A percentile compares a stretch with the other conserved stretches of the same genome.
These are phyloP conservation scores for Nyssa sinensis DNA, from an alignment of 148 eudicot species.

Conservation along the genomic window DNA sequence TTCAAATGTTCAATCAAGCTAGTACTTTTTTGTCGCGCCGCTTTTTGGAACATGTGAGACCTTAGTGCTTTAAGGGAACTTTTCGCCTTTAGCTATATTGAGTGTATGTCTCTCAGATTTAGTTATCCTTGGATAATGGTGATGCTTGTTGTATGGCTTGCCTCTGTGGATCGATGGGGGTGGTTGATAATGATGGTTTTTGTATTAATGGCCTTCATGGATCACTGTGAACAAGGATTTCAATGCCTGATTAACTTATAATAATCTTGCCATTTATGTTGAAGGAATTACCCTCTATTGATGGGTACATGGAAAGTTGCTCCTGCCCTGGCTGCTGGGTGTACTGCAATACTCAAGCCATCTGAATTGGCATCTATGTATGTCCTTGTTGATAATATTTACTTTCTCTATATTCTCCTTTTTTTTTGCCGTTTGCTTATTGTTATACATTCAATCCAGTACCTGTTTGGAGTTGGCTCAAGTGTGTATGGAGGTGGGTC, in stretches of 20 bases:
- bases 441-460: constrained; percentile 34
- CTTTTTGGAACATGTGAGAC: too few species aligned
- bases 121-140: background rate
- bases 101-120: too few species aligned
- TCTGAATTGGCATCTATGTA: constrained; percentile 92
- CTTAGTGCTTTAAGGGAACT: too few species aligned
- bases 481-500: constrained; percentile 78
- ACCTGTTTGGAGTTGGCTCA: constrained; percentile 96
- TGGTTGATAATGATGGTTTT: background rate
- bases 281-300: constrained; percentile 91
- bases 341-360: constrained; percentile 94
- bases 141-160: background rate
- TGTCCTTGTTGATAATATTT: constrained; percentile 18
- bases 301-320: constrained; percentile 99
- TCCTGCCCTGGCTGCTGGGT: constrained; percentile 99
- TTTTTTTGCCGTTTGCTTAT: constrained; percentile 17
- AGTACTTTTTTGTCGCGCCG: too few species aligned
- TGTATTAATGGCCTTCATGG: background rate
- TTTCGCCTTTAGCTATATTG: too few species aligned
- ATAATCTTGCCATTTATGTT: constrained; percentile 14
- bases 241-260: background rate
- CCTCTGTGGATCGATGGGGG: background rate
- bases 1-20: too few species aligned
- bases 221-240: constrained; percentile 1
- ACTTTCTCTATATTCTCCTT: background rate